Evolutionary conservation across 345 rosid genomes (phyloP), one percentile per base, ranked within the genome.

Genomic region (Gossypium sturtianum): DNA sequence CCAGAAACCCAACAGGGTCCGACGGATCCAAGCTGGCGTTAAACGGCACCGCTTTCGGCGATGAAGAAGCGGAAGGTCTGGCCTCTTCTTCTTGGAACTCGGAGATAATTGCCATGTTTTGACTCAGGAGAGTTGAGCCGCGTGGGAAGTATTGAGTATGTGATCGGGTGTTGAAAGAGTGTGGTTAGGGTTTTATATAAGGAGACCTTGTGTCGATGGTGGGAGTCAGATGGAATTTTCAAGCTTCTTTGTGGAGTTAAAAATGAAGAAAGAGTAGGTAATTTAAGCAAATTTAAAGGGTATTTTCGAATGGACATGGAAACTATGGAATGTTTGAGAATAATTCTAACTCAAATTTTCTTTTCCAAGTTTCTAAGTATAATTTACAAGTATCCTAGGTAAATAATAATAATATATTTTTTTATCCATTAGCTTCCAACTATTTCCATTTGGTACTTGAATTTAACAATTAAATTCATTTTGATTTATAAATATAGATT

Each of bases 31-130:
- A 82, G 7, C 75, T 74, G 20, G 89, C 91, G 48, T 75, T 84
- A 69, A 90, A 95, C 15, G 87, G 70, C 27, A 77, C 13, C 70
- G 82, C 44, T 53, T 68, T 71, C 10, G 65, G 83, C 59, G 58
- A 64, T 13, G 79, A 61, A 0, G 80, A 57, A 7, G 83, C 23
- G 1, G 85, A 72, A 27, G 89, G 58, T 52, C 72, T 17, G n/a
- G 66, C 34, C 75, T 54, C 89, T 48, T 89, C 93, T 29, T 92
- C 98, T 54, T 89, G 82, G 20, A 75, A 86, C 63, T 92, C 98
- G 16, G 98, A 90, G 75, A 94, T 89, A 45, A 94, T 90, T 78
- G 95, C 97, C 98, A 94, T 94, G 57, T 17, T 1, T 43, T 7
- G n/a, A 62, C n/a, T 45, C 38, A 41, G 62, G 38, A 25, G 41